Evolutionary conservation across 2,329 filamentous ascomycete species (phyloP).

Genomic region (Botrytis paeoniae): DNA sequence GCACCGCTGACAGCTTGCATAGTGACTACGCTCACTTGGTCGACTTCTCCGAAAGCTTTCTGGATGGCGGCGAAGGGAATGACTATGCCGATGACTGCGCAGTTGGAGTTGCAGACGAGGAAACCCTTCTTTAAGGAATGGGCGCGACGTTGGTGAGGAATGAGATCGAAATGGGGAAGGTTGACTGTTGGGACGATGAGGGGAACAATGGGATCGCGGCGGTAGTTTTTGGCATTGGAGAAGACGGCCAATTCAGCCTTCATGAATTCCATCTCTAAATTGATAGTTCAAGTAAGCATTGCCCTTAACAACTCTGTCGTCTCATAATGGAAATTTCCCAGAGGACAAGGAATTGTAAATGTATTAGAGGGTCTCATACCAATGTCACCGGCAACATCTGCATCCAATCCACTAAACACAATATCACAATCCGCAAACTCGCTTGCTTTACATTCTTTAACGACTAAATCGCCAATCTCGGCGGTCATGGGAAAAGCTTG

Average conservation of each 20-base stretch:
- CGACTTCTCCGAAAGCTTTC: conserved; percentile 79
- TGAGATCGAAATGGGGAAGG: conserved; percentile 78
- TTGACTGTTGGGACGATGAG: conserved; percentile 96
- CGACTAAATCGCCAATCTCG: conserved; percentile 72
- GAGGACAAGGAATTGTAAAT: not conserved
- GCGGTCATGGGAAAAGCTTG: conserved; percentile 79
- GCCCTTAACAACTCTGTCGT: too few species aligned
- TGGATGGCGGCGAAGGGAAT: conserved; percentile 92
- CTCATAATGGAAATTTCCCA: not conserved
- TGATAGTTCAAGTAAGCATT: not conserved
- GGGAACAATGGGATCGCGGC: conserved; percentile 83
- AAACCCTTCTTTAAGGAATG: conserved; percentile 78
- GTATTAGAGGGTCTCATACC: conserved; percentile 51
- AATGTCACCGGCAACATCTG: conserved; percentile 87
- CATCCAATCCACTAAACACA: conserved; percentile 88
- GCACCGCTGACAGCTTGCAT: conserved; percentile 93
- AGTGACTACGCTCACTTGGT: conserved; percentile 75
- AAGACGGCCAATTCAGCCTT: conserved; percentile 87
- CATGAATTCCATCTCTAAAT: conserved; percentile 81
- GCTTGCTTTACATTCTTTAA: conserved; percentile 78
- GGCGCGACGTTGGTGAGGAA: conserved; percentile 79
- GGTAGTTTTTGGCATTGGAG: conserved; percentile 97
- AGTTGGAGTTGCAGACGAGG: conserved; percentile 97
- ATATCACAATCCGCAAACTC: conserved; percentile 89
- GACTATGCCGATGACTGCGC: conserved; percentile 92